Conservation (phyloP, 495 filamentous ascomycete species). For the Penicillium soppii region DNA sequence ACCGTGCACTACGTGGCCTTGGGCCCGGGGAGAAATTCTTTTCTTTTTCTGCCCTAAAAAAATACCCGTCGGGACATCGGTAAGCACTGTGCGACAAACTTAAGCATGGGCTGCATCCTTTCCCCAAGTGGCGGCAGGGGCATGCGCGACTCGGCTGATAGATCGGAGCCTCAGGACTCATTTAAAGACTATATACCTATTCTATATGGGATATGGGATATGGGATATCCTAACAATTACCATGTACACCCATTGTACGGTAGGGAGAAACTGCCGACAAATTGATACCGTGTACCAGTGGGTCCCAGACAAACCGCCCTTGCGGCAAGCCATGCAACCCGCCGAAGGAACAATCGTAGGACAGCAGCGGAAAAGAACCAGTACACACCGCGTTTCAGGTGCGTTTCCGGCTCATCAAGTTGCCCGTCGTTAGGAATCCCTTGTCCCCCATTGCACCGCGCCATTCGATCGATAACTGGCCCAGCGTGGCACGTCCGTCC, state of each 20-base stretch:
- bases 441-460: constrained; percentile 84
- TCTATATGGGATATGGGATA: no score
- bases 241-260: background rate
- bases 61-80: background rate
- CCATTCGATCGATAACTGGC: constrained; percentile 86
- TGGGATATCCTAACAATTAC: background rate
- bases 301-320: constrained; percentile 1
- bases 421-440: constrained; percentile 84
- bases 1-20: constrained; percentile 3
- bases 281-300: constrained; percentile 6
- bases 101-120: constrained; percentile 18
- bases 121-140: constrained; percentile 16
- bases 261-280: background rate
- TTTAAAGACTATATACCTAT: background rate
- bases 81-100: constrained; percentile 2
- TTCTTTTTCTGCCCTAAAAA: background rate
- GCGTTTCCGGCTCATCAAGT: constrained; percentile 64
- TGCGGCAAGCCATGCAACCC: constrained; percentile 13
- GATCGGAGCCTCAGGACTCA: background rate
- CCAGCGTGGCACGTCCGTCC: constrained; percentile 66
- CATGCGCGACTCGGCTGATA: constrained; percentile 13
- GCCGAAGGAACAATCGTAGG: constrained; percentile 15
- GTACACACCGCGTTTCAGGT: constrained; percentile 30
- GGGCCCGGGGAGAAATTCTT: background rate
- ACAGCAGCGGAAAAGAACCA: constrained; percentile 6